A percentile compares a stretch with the other conserved stretches of the same genome.
Conservation (phyloP, 805 yeast species). For the Naumovozyma baii region DNA sequence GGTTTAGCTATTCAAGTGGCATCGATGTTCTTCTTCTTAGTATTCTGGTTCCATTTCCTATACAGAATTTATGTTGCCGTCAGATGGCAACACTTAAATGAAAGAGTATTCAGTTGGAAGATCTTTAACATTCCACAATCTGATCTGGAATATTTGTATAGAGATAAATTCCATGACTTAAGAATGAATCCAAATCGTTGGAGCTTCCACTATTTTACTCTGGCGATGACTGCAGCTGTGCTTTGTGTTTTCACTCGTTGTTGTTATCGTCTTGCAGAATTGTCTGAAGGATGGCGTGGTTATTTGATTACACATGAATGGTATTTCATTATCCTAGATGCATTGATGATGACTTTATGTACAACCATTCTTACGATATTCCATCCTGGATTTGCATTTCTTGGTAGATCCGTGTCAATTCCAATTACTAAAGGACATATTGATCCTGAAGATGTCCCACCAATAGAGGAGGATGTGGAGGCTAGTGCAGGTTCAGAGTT, state of each 20-base stretch:
- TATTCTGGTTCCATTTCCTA: constrained; percentile 40
- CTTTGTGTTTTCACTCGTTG: constrained; percentile 55
- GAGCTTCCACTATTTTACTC: constrained; percentile 37
- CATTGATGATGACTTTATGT: constrained; percentile 49
- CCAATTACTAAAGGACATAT: constrained; percentile 16
- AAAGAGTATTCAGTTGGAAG: constrained; percentile 6
- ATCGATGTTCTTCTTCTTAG: constrained; percentile 53
- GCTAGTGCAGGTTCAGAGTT: neutral
- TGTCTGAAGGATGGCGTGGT: constrained; percentile 58
- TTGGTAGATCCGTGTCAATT: constrained; percentile 22
- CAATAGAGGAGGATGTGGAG: constrained; percentile 2
- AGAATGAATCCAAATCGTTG: constrained; percentile 25
- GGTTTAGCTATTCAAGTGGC: constrained; percentile 73
- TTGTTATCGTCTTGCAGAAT: constrained; percentile 62
- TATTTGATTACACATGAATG: constrained; percentile 50
- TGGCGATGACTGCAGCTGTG: constrained; percentile 39
- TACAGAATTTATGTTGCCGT: constrained; percentile 30
- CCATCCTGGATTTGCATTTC: constrained; percentile 56
- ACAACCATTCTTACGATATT: constrained; percentile 38
- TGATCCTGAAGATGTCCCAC: constrained; percentile 8
- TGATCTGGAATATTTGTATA: constrained; percentile 18
- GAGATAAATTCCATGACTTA: constrained; percentile 18
- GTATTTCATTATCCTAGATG: constrained; percentile 52
- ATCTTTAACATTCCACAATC: constrained; percentile 13
- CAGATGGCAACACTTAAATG: constrained; percentile 19